Conservation (phyloP, 1,284 basidiomycete species). For the Phellinidium pouzarii region DNA sequence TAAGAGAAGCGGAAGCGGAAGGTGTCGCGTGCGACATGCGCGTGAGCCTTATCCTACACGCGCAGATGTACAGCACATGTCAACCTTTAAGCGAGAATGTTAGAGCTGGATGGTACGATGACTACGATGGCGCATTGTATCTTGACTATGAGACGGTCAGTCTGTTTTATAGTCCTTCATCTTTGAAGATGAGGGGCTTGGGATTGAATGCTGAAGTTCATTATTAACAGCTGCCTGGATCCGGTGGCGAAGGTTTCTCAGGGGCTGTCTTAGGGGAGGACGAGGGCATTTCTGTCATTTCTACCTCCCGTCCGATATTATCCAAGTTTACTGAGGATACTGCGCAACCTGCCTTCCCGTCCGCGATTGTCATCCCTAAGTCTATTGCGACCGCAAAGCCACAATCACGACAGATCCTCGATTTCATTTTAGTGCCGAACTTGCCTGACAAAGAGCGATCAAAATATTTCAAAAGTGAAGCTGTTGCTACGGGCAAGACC, state of each 20-base stretch:
- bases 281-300: background rate
- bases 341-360: too few relatives aligned
- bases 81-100: conserved; percentile 19
- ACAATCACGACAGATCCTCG: background rate
- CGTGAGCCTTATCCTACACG: conserved; percentile 32
- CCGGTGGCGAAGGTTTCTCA: background rate
- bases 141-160: background rate
- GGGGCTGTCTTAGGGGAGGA: conserved; percentile 3
- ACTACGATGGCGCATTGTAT: background rate
- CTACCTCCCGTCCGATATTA: background rate
- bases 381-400: background rate
- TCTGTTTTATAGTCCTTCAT: background rate
- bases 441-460: background rate
- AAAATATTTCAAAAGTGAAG: background rate
- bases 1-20: conserved; percentile 29
- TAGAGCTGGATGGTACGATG: conserved; percentile 11
- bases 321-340: background rate
- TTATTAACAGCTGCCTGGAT: background rate
- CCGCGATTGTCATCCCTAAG: too few relatives aligned
- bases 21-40: conserved; percentile 31
- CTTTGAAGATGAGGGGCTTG: background rate
- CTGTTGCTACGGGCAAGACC: background rate
- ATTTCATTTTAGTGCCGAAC: background rate
- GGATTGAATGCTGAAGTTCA: background rate
- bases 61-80: conserved; percentile 37